A percentile compares a stretch with the other conserved stretches of the same genome.
Evolutionary conservation across 495 filamentous ascomycete genomes (phyloP).

Genomic region (Podospora sp.): DNA sequence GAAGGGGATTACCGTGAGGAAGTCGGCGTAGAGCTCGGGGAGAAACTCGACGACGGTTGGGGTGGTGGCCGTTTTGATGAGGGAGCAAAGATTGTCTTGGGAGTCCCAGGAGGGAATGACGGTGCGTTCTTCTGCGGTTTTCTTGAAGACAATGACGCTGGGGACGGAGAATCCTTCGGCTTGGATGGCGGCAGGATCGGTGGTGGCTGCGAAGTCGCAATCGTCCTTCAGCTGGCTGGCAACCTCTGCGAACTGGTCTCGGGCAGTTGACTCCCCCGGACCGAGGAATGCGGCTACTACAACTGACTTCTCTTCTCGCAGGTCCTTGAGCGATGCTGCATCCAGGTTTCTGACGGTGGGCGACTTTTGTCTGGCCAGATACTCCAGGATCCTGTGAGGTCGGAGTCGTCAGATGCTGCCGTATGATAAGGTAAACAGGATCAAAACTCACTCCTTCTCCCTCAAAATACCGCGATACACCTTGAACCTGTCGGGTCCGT

Average conservation of each 20-base stretch:
- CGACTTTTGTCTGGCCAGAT: neutral
- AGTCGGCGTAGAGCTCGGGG: neutral
- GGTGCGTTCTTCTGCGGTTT: neutral
- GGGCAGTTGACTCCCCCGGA: neutral
- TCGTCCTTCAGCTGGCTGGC: neutral
- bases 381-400: neutral
- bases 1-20: neutral
- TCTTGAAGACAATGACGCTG: slow-evolving; percentile 8
- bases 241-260: neutral
- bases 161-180: neutral
- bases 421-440: no score
- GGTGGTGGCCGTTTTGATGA: neutral
- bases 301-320: neutral
- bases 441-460: slow-evolving; percentile 1
- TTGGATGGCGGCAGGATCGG: neutral
- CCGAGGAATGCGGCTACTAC: neutral
- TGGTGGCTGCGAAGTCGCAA: neutral
- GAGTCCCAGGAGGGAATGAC: neutral
- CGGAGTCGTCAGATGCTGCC: neutral
- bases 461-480: neutral
- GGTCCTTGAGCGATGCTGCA: neutral
- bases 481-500: slow-evolving; percentile 6
- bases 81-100: neutral
- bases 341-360: neutral
- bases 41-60: slow-evolving; percentile 1